Percentiles rank a stretch among this genome's conserved stretches.
Conservation (phyloP, 345 rosid genomes). For the Trapa bicornis region DNA sequence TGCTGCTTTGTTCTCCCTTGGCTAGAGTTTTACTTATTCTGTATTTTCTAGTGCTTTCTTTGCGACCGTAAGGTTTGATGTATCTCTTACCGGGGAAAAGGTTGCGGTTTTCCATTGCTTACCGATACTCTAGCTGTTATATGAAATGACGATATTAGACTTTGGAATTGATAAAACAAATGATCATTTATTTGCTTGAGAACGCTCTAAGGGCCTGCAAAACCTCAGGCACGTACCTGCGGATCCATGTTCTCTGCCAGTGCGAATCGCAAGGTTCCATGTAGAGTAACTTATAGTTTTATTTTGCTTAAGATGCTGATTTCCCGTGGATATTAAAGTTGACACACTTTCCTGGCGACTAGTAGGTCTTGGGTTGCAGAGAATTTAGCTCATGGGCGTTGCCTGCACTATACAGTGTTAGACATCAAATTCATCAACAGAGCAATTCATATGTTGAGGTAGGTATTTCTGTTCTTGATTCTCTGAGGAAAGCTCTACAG, state of each 20-base stretch:
- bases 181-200: not conserved
- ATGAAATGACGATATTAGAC: not conserved
- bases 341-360: slow-evolving; percentile 1
- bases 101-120: not conserved
- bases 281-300: not conserved
- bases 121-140: not conserved
- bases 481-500: not conserved
- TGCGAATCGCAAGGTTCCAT: not conserved
- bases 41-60: not conserved
- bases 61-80: not conserved
- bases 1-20: not conserved
- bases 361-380: slow-evolving; percentile 52
- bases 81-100: too few relatives aligned
- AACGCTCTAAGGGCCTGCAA: not conserved
- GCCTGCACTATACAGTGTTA: slow-evolving; percentile 26
- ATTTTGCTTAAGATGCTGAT: not conserved
- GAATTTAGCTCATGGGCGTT: slow-evolving; percentile 27
- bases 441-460: slow-evolving; percentile 71
- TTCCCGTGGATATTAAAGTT: slow-evolving; percentile 1
- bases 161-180: not conserved
- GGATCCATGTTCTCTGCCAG: not conserved
- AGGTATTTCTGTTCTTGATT: not conserved
- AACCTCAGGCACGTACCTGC: not conserved
- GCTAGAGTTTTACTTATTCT: not conserved
- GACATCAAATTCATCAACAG: slow-evolving; percentile 53